Evolutionary conservation across 2,329 filamentous ascomycete genomes (phyloP).

Genomic region (Exophiala oligosperma): DNA sequence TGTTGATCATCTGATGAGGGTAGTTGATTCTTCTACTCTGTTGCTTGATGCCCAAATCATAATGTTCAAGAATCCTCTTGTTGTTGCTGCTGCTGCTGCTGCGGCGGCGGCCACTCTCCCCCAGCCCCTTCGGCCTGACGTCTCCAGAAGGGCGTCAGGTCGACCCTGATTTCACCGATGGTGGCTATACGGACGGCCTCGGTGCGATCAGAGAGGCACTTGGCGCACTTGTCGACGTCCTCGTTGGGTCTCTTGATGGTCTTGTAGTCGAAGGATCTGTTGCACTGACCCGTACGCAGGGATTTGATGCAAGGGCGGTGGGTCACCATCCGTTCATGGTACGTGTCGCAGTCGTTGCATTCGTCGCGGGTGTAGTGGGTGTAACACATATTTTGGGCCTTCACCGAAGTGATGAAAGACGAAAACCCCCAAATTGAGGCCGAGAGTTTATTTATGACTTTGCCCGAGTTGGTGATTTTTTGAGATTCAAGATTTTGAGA

Average conservation of each 20-base stretch:
- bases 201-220: background rate
- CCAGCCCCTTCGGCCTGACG: no score
- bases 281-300: background rate
- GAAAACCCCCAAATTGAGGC: background rate
- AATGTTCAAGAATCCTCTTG: no score
- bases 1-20: no score
- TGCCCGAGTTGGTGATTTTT: no score
- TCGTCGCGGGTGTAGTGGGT: conserved; percentile 8
- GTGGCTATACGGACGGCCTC: background rate
- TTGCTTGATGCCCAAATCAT: no score
- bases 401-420: background rate
- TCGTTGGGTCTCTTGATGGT: background rate
- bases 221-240: background rate
- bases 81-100: no score
- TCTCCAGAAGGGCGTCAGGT: no score
- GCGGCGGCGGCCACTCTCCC: no score
- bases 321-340: conserved; percentile 5
- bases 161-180: background rate
- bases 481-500: no score
- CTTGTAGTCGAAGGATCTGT: background rate
- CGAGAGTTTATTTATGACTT: no score
- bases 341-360: conserved; percentile 4
- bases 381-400: conserved; percentile 2
- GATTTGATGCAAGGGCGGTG: conserved; percentile 2
- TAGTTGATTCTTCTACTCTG: no score